These are phyloP conservation scores for Fragaria iinumae DNA, from an alignment of 306 rosid species.

Conservation along the genomic window DNA sequence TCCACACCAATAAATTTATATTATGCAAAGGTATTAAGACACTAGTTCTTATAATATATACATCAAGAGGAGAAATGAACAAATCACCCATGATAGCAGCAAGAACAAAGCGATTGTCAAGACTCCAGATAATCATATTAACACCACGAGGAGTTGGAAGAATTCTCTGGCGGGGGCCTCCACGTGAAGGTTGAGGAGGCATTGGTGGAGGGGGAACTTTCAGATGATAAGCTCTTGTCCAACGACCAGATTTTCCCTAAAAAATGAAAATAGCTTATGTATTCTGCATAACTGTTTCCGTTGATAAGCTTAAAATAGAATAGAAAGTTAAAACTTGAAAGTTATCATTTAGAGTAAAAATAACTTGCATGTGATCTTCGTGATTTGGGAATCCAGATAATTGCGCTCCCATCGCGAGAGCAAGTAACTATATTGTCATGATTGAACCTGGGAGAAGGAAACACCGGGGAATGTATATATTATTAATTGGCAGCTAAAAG, in stretches of 20 bases:
- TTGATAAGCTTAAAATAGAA: not conserved
- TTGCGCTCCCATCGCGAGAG: conserved; percentile 99
- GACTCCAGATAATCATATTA: conserved; percentile 98
- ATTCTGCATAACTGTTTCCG: conserved; percentile 9
- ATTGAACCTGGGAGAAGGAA: conserved; percentile 64
- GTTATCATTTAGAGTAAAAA: conserved; percentile 18
- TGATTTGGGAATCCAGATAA: conserved; percentile 94
- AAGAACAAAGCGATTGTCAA: conserved; percentile 97
- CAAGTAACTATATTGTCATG: conserved; percentile 97
- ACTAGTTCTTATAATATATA: conserved; percentile 1
- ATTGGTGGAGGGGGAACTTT: conserved; percentile 99
- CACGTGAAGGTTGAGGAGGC: conserved; percentile 92
- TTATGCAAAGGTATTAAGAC: conserved; percentile 12
- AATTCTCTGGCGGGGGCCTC: conserved; percentile 96
- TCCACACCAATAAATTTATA: not conserved
- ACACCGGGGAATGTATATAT: not conserved
- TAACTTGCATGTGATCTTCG: conserved; percentile 88
- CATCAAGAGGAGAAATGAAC: conserved; percentile 14
- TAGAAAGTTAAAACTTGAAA: conserved; percentile 20
- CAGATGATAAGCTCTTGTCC: conserved; percentile 95
- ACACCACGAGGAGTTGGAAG: conserved; percentile 99
- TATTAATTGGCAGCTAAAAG: conserved; percentile 10
- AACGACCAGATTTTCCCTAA: conserved; percentile 92
- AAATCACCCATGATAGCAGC: conserved; percentile 95
- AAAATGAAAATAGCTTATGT: conserved; percentile 19